These are phyloP conservation scores for Houttuynia cordata DNA, from an alignment of 164 flowering plant species.

Conservation along the genomic window DNA sequence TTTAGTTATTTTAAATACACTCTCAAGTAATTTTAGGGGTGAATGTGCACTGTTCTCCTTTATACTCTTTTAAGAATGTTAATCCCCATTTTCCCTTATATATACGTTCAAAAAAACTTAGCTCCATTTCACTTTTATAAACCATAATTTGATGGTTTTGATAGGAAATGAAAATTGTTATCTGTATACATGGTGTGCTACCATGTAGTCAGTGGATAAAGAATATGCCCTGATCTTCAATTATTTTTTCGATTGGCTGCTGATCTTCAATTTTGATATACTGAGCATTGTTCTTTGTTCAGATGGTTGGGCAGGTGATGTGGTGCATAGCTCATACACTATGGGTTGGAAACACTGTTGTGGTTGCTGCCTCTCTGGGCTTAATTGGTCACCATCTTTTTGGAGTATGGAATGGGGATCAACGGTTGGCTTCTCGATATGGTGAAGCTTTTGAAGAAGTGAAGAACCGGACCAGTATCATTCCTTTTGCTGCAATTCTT, in stretches of 20 bases:
- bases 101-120: too few relatives aligned
- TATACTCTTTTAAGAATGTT: too few relatives aligned
- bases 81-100: too few relatives aligned
- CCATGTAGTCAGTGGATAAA: too few relatives aligned
- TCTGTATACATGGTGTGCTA: too few relatives aligned
- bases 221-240: too few relatives aligned
- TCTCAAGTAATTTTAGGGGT: neutral
- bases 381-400: constrained; percentile 85
- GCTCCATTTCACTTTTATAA: too few relatives aligned
- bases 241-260: neutral
- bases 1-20: neutral
- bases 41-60: too few relatives aligned
- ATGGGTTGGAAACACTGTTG: constrained; percentile 91
- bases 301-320: constrained; percentile 97
- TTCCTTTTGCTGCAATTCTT: constrained; percentile 93
- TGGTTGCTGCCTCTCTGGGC: constrained; percentile 85
- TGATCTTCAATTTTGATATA: neutral
- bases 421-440: constrained; percentile 56
- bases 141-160: too few relatives aligned
- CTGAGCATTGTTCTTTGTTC: neutral
- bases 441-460: constrained; percentile 74
- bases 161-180: too few relatives aligned
- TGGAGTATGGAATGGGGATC: constrained; percentile 97
- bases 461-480: constrained; percentile 65
- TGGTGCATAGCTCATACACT: constrained; percentile 95